Conservation (phyloP, 1,139 yeast species). For the Kodamaea alishanica region DNA sequence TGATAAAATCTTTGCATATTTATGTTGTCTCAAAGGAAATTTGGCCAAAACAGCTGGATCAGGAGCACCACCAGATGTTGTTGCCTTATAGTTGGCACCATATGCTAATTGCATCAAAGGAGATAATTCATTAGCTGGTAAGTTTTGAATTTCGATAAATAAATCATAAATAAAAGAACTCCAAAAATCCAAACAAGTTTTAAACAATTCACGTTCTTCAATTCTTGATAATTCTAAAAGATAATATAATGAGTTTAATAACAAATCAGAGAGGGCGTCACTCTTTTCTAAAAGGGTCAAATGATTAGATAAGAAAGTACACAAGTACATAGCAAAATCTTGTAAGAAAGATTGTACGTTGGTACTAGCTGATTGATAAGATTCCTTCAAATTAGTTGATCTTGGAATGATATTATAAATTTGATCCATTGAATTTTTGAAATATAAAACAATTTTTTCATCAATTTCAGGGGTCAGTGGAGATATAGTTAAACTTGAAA, state of each 20-base stretch:
- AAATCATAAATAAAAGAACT: slow-evolving; percentile 73
- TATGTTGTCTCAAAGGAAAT: slow-evolving; percentile 82
- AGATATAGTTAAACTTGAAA: slow-evolving; percentile 54
- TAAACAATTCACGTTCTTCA: slow-evolving; percentile 93
- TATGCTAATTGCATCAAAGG: slow-evolving; percentile 74
- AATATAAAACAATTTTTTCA: slow-evolving; percentile 64
- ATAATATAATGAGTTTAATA: slow-evolving; percentile 73
- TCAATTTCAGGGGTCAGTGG: slow-evolving; percentile 57
- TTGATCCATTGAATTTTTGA: slow-evolving; percentile 70
- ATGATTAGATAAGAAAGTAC: slow-evolving; percentile 80
- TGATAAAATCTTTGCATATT: slow-evolving; percentile 70
- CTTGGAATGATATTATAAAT: slow-evolving; percentile 71
- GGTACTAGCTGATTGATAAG: slow-evolving; percentile 73
- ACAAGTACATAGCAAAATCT: slow-evolving; percentile 89
- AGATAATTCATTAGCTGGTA: slow-evolving; percentile 67
- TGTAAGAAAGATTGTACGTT: slow-evolving; percentile 91
- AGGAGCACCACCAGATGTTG: slow-evolving; percentile 73
- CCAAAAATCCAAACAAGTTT: slow-evolving; percentile 96
- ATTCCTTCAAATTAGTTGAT: slow-evolving; percentile 64
- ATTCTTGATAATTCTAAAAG: slow-evolving; percentile 82
- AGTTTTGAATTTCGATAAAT: slow-evolving; percentile 78
- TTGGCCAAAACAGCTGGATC: slow-evolving; percentile 75
- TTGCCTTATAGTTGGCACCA: slow-evolving; percentile 44
- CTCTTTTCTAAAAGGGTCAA: slow-evolving; percentile 68
- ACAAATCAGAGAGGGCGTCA: slow-evolving; percentile 53